These are phyloP conservation scores for Amphicarpaea edgeworthii DNA, from an alignment of 306 rosid genomes.

Conservation along the genomic window DNA sequence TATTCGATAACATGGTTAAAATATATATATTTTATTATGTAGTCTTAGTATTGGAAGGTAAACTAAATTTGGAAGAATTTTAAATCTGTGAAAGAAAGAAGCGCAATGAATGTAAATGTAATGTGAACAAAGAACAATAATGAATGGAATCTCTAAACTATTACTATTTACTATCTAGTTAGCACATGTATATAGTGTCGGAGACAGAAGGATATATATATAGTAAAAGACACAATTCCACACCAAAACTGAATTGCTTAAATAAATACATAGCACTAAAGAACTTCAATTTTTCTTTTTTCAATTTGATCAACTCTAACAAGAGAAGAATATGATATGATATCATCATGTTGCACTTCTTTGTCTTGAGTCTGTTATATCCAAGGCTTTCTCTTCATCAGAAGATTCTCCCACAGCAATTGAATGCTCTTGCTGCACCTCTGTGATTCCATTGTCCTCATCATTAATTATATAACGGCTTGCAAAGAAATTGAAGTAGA, in stretches of 20 bases:
- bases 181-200: neutral
- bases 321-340: neutral
- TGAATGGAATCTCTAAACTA: neutral
- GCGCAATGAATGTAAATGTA: neutral
- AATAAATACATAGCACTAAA: neutral
- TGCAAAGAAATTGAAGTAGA: constrained; percentile 70
- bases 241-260: neutral
- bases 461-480: constrained; percentile 38
- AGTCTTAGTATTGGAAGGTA: too few species aligned
- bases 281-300: neutral
- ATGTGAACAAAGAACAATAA: constrained; percentile 7
- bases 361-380: neutral
- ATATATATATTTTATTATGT: too few species aligned
- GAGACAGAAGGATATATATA: neutral
- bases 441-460: constrained; percentile 6
- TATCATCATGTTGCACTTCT: constrained; percentile 7
- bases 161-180: neutral
- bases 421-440: constrained; percentile 33
- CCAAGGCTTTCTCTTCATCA: constrained; percentile 49
- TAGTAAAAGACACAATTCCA: neutral
- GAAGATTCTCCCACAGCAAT: constrained; percentile 11
- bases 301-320: neutral
- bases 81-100: neutral
- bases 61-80: too few species aligned
- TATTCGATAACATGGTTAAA: too few species aligned